A percentile compares a stretch with the other conserved stretches of the same genome.
phyloP scores from a whole-genome alignment of 2,329 filamentous ascomycete genomes.

The Pseudocercospora fijiensis region DNA sequence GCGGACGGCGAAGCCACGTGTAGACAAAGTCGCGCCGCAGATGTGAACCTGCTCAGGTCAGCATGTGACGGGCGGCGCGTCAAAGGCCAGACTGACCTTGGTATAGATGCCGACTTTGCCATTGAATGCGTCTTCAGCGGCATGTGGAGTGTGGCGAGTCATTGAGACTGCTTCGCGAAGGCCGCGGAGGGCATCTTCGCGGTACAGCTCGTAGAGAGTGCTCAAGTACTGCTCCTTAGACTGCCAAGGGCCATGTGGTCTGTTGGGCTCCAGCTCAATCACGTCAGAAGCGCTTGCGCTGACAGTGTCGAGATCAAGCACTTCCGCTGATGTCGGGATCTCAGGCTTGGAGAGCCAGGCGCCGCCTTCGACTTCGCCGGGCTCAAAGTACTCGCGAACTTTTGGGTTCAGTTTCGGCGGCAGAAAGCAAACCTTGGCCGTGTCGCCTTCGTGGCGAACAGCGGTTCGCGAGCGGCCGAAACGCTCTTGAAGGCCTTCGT shows the following conservation, averaged over 20 bases:
- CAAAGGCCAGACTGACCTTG: constrained; percentile 51
- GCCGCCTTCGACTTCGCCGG: constrained; percentile 18
- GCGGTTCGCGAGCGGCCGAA: constrained; percentile 25
- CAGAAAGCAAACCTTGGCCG: constrained; percentile 24
- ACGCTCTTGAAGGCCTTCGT: constrained; percentile 35
- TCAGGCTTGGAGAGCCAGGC: constrained; percentile 49
- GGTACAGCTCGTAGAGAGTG: constrained; percentile 71
- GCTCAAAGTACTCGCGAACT: constrained; percentile 33
- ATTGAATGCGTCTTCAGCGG: constrained; percentile 53
- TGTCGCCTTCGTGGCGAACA: constrained; percentile 1
- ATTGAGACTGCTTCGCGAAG: constrained; percentile 65
- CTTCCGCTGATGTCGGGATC: constrained; percentile 55
- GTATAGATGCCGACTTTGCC: constrained; percentile 63
- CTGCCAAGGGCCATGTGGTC: constrained; percentile 56
- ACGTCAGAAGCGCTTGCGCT: constrained; percentile 21
- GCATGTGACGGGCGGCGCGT: constrained; percentile 9
- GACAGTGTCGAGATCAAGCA: constrained; percentile 40
- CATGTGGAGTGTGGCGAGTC: constrained; percentile 54
- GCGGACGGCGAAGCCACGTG: constrained; percentile 62
- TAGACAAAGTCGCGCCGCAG: constrained; percentile 62
- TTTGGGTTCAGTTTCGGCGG: constrained; percentile 31
- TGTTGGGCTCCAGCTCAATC: constrained; percentile 46
- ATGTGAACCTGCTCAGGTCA: constrained; percentile 60
- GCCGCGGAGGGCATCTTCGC: constrained; percentile 70
- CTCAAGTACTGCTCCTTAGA: constrained; percentile 66